Conservation (phyloP, 495 filamentous ascomycete genomes). For the Penicillium samsonianum region DNA sequence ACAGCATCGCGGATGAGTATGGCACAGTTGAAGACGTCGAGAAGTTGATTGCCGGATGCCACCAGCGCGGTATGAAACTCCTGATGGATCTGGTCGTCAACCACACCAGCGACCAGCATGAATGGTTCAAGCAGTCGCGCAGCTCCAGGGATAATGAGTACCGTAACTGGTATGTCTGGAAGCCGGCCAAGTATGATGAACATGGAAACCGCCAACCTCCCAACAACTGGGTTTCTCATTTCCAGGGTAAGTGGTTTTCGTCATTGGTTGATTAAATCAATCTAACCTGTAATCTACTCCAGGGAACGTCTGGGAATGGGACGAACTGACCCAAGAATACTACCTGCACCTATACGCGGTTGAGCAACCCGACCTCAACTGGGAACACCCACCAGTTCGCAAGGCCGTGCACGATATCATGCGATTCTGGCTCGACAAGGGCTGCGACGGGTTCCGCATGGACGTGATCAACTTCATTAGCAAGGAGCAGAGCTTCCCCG, state of each 20-base stretch:
- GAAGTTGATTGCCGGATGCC: slow-evolving; percentile 56
- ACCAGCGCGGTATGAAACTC: slow-evolving; percentile 64
- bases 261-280: background rate
- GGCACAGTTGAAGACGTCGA: slow-evolving; percentile 67
- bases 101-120: slow-evolving; percentile 76
- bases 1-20: slow-evolving; percentile 60
- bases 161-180: slow-evolving; percentile 76
- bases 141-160: slow-evolving; percentile 60
- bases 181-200: slow-evolving; percentile 55
- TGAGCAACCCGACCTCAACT: slow-evolving; percentile 74
- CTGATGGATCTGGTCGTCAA: slow-evolving; percentile 77
- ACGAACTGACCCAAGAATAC: slow-evolving; percentile 64
- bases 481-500: slow-evolving; percentile 61
- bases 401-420: slow-evolving; percentile 67
- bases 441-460: slow-evolving; percentile 69
- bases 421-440: slow-evolving; percentile 71
- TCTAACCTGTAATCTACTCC: background rate
- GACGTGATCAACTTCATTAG: slow-evolving; percentile 68
- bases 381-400: slow-evolving; percentile 63
- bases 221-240: slow-evolving; percentile 67
- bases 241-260: slow-evolving; percentile 47
- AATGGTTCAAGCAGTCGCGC: slow-evolving; percentile 71
- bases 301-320: slow-evolving; percentile 66
- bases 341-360: slow-evolving; percentile 68
- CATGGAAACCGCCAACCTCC: slow-evolving; percentile 64